Base-by-base conservation (phyloP, 306 rosid species). In the Quercus robur region DNA sequence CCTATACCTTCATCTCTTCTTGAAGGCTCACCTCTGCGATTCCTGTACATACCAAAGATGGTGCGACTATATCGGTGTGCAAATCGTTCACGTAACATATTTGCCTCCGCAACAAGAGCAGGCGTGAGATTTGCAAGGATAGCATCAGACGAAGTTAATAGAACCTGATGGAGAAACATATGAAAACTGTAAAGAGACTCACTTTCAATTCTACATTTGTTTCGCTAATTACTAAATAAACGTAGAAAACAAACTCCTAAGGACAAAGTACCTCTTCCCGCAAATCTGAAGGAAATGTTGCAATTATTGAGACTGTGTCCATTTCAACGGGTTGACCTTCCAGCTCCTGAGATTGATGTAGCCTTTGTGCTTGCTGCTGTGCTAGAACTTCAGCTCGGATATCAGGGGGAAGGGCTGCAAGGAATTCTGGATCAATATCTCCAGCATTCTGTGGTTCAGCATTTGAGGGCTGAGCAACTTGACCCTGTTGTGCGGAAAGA, bases 401-500 rank as follows among this genome's bases (percentile, higher is more conserved):
- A 81, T 95, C 99, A 5, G 94, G 89, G 14, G 98, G 98, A 84
- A 95, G 99, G 81, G 99, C 99, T 62, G 99, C 97, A 70, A 95
- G 98, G 87, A 95, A 95, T 81, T 95, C 99, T n/a, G 99, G 98
- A 87, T 95, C 99, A 81, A 93, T 95, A 85, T 95, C 99, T 35
- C 86, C 94, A 41, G 87, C 82, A 80, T 85, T 95, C 71, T 89
- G 97, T 71, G 96, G 84, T 77, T 89, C 99, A 57, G 71, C 84
- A 85, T 81, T 93, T 15, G 97, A 82, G 49, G 94, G 90, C 63
- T 89, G 91, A 78, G 90, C 88, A 59, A 85, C 99, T 88, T 91
- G 98, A 88, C 90, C 95, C 76, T 88, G 99, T 83, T 93, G 98
- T 54, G 94, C 94, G 14, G 99, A 95, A 80, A 95, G 98, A 75